Base-by-base conservation (phyloP, 805 yeast genomes). In the Yamadazyma olivae region DNA sequence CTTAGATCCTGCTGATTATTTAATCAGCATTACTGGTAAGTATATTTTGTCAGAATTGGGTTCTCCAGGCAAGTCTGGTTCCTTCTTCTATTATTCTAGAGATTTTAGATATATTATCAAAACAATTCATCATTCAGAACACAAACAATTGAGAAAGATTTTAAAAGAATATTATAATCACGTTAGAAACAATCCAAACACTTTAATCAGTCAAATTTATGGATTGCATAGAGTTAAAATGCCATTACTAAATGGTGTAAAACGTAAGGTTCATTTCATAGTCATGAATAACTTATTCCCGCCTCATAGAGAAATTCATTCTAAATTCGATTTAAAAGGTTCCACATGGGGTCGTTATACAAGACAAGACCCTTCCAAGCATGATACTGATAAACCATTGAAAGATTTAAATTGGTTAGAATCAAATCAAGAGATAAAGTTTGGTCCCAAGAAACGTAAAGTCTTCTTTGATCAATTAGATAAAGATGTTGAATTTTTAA, bases 271-370 rank as follows among this genome's bases (percentile, higher is more conserved):
- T 26, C 95, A 93, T 61, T 91, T 93, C 49, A 71, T 93, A 36
- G 96, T 93, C 22, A 93, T 93, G 99, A 93, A 93, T 67, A 93
- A 93, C 54, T 71, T 93, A 32, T 93, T 95, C 62, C 98, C 99
- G 0, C 95, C 97, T 5, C 87, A 86, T 52, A 71, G 89, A 32
- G 93, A 85, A 44, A 81, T 91, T 37, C 95, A 89, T 56, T 64
- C 75, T 27, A 85, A 89, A 27, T 93, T 78, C 59, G 99, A 93
- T 56, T 72, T 93, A 56, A 93, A 93, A 56, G 99, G 99, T 1
- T 88, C 96, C 0, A 77, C 95, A 0, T 73, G 84, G 69, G 96
- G 97, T 2, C 71, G 95, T 47, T 63, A 59, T 44, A 88, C 83
- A 0, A 56, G 61, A 7, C 30, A 26, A 19, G 20, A 12, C 5